These are phyloP conservation scores for Haplosporangium sp. DNA, from an alignment of 371 early-diverging fungal genomes.

Conservation along the genomic window DNA sequence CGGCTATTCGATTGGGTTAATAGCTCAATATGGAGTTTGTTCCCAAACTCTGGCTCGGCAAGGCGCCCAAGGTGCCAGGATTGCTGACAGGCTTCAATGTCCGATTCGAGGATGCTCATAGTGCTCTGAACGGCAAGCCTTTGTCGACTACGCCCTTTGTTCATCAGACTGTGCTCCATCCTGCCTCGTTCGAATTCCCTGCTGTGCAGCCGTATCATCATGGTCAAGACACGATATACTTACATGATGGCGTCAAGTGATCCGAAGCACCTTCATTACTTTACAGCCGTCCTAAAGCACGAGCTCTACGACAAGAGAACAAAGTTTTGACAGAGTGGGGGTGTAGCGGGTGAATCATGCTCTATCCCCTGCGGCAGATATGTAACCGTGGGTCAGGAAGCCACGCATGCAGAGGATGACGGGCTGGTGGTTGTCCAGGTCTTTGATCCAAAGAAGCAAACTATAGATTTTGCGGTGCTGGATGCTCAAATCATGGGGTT, in stretches of 20 bases:
- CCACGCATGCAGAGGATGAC: conserved; percentile 38
- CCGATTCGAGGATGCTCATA: conserved; percentile 18
- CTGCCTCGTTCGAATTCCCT: conserved; percentile 51
- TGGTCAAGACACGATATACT: conserved; percentile 41
- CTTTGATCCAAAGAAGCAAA: conserved; percentile 41
- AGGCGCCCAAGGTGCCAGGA: conserved; percentile 50
- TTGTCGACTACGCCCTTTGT: conserved; percentile 12
- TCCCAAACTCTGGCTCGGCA: conserved; percentile 47
- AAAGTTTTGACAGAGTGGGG: conserved; percentile 50
- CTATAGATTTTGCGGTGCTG: conserved; percentile 45
- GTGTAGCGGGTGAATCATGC: conserved; percentile 52
- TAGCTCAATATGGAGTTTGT: conserved; percentile 52
- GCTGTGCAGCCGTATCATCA: conserved; percentile 50
- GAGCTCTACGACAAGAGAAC: conserved; percentile 35
- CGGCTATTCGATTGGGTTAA: conserved; percentile 49
- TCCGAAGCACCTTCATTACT: conserved; percentile 47
- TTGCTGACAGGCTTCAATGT: conserved; percentile 43
- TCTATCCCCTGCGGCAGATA: conserved; percentile 50
- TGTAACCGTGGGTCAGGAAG: conserved; percentile 21
- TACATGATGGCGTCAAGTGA: conserved; percentile 56
- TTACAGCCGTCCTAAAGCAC: conserved; percentile 51
- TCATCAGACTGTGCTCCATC: conserved; percentile 32
- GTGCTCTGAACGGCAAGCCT: conserved; percentile 3
- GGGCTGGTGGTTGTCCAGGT: conserved; percentile 51
- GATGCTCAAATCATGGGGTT: conserved; percentile 46